Evolutionary conservation across 805 yeast species (phyloP).

Genomic region (Teunomyces pallodes): DNA sequence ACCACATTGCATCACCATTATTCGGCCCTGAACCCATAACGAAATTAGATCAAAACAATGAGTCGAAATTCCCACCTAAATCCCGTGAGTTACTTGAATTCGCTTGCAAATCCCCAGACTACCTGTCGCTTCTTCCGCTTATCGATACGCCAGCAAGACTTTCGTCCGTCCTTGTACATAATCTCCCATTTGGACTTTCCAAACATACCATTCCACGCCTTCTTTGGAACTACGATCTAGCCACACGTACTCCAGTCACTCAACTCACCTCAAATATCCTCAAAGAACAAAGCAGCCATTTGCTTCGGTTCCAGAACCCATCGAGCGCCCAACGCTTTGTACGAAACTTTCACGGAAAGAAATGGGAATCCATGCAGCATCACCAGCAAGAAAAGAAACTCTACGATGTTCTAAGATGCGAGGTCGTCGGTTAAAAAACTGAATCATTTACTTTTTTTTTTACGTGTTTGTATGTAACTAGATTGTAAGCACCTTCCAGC

Average conservation of each 20-base stretch:
- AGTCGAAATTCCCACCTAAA: not conserved
- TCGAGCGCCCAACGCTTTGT: constrained; percentile 52
- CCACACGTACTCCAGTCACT: constrained; percentile 16
- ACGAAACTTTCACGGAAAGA: constrained; percentile 51
- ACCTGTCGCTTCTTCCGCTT: not conserved
- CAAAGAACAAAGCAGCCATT: constrained; percentile 23
- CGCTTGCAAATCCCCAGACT: not conserved
- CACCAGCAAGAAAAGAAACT: constrained; percentile 24
- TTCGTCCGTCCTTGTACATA: constrained; percentile 38
- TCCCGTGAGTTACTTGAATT: not conserved
- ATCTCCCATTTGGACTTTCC: constrained; percentile 46
- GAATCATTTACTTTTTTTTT: not conserved
- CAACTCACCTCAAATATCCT: constrained; percentile 24
- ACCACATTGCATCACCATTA: constrained; percentile 30
- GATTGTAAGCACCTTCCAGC: constrained; percentile 63
- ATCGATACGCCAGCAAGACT: constrained; percentile 14
- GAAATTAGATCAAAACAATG: not conserved
- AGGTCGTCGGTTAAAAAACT: constrained; percentile 22
- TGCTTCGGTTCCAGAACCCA: constrained; percentile 45
- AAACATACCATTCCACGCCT: constrained; percentile 33
- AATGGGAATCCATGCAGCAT: constrained; percentile 30
- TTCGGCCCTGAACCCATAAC: constrained; percentile 11
- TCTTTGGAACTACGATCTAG: constrained; percentile 52
- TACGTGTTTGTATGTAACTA: constrained; percentile 14
- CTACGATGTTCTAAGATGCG: constrained; percentile 39